Percentiles rank a stretch among this genome's conserved stretches.
Conservation (phyloP, 2,329 filamentous ascomycete species). For the Fusarium denticulatum region DNA sequence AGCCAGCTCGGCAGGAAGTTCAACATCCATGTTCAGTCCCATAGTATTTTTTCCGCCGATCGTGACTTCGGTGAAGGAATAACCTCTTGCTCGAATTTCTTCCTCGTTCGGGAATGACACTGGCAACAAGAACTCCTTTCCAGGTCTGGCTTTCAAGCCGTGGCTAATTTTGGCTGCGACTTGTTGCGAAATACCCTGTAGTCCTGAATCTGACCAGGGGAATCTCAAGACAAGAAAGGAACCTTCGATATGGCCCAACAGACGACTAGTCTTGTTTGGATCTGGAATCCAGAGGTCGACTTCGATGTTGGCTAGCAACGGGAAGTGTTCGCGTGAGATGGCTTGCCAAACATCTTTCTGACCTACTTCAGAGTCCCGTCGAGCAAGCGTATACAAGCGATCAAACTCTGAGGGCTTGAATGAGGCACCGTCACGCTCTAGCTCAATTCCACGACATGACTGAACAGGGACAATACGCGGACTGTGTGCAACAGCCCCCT, state of each 20-base stretch:
- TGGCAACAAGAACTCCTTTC: conserved; percentile 74
- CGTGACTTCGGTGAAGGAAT: conserved; percentile 67
- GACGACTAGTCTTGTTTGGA: conserved; percentile 61
- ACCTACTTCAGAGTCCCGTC: conserved; percentile 50
- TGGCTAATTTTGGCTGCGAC: conserved; percentile 62
- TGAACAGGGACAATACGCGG: conserved; percentile 86
- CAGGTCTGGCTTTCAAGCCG: conserved; percentile 61
- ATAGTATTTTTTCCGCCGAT: conserved; percentile 70
- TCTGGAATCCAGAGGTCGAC: conserved; percentile 77
- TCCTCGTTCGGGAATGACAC: conserved; percentile 67
- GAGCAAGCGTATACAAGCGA: conserved; percentile 84
- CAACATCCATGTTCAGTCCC: conserved; percentile 66
- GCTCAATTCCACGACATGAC: conserved; percentile 80
- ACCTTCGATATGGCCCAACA: conserved; percentile 61
- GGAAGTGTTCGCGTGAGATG: conserved; percentile 75
- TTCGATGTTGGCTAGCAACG: conserved; percentile 75
- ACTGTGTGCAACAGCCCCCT: conserved; percentile 60
- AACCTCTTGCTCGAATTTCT: conserved; percentile 68
- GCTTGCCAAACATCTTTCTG: conserved; percentile 70
- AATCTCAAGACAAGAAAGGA: conserved; percentile 75
- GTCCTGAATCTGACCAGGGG: conserved; percentile 65
- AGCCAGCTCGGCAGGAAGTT: conserved; percentile 70
- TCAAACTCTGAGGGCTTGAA: conserved; percentile 80
- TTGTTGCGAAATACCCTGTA: conserved; percentile 57
- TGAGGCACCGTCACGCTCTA: conserved; percentile 71